Evolutionary conservation across 2,329 filamentous ascomycete species (phyloP), one percentile per base, ranked within the genome.

Genomic region (Cadophora gregata): DNA sequence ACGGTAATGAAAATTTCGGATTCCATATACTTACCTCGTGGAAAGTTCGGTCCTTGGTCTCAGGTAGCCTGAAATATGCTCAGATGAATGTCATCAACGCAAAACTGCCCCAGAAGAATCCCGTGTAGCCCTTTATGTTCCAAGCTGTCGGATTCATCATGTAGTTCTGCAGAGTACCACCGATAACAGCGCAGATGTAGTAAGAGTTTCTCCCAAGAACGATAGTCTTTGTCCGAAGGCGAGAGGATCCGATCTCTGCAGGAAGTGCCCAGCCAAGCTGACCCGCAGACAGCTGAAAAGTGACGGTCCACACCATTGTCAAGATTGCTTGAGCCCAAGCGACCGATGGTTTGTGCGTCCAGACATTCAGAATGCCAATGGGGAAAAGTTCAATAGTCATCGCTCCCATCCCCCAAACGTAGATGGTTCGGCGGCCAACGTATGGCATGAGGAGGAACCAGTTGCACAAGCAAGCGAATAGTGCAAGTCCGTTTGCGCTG

Each of bases 161-260:
- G 79, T 71, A 84, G 33, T 25, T 45, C 38, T 62, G 38, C 1
- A 62, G 25, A n/a, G 36, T 45, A 16, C 38, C 38, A 1, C 27
- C n/a, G n/a, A 50, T 36, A 45, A 62, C 45, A 3, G 45, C 19
- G 19, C 36, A 16, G 31, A 62, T 9, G 5, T 51, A 51, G 14
- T 62, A 51, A 8, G 59, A 31, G 59, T 62, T 62, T 21, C 59
- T 12, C 1, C 45, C 59, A 3, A 62, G 24, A 10, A 45, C 48
- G 45, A 62, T 62, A 1, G 59, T 62, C n/a, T 62, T 62, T 14
- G 51, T 45, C 2, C 59, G 38, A 9, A 62, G 59, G 24, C 59
- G 59, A 14, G 59, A 51, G 25, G 59, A 62, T 8, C 59, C 59
- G 12, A 62, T 50, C 21, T 62, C 59, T 24, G 59, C 59, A 1